Evolutionary conservation across 2,329 filamentous ascomycete species (phyloP).

Genomic region (Exutisphaerella laricina): DNA sequence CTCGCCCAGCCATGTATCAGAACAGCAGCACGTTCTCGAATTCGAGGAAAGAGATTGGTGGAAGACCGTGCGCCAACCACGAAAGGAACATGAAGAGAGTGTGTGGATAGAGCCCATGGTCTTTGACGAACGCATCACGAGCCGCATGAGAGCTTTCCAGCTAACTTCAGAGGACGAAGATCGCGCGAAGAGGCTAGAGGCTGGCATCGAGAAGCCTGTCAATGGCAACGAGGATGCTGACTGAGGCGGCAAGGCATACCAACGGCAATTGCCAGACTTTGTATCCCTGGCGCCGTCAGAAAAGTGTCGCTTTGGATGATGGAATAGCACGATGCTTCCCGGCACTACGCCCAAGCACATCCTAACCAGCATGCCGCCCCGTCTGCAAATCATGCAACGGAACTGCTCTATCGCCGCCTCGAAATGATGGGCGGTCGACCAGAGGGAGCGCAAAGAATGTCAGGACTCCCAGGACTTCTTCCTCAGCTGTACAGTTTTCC

Average conservation of each 20-base stretch:
- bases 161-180: conserved; percentile 64
- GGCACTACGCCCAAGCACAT: too few species aligned
- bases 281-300: too few species aligned
- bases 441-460: too few species aligned
- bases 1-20: conserved; percentile 40
- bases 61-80: conserved; percentile 60
- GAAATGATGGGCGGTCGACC: too few species aligned
- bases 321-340: too few species aligned
- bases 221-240: not conserved
- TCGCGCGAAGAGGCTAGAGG: conserved; percentile 47
- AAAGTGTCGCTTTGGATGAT: too few species aligned
- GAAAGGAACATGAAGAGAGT: conserved; percentile 49
- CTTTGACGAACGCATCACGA: conserved; percentile 67
- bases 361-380: too few species aligned
- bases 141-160: conserved; percentile 75
- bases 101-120: conserved; percentile 69
- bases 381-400: too few species aligned
- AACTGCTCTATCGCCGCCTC: too few species aligned
- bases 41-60: conserved; percentile 78
- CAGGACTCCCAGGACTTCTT: too few species aligned
- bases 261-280: too few species aligned
- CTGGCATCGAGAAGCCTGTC: conserved; percentile 18
- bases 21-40: conserved; percentile 60
- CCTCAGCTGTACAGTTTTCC: too few species aligned
- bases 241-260: not conserved